Conservation (phyloP, 352 stramenopile genomes). For the Phytophthora chlamydospora region DNA sequence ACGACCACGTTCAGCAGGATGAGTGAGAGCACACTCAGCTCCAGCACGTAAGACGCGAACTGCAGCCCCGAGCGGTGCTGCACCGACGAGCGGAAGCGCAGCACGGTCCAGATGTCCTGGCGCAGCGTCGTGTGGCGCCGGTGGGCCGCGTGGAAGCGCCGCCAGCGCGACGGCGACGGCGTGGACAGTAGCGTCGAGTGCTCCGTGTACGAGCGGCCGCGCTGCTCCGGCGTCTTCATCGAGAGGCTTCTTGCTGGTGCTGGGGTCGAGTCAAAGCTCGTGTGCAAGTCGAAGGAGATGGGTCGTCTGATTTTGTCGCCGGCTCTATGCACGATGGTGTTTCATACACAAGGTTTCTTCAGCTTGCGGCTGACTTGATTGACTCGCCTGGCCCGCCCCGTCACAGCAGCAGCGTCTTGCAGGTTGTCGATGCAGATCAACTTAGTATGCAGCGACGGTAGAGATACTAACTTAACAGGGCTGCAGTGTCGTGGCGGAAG, state of each 20-base stretch:
- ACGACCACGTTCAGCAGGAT: constrained; percentile 70
- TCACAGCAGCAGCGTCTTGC: too few species aligned
- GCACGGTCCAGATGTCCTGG: constrained; percentile 62
- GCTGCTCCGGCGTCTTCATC: constrained; percentile 32
- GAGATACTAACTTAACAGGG: too few species aligned
- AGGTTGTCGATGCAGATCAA: too few species aligned
- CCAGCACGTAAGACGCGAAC: constrained; percentile 57
- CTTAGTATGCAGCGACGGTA: too few species aligned
- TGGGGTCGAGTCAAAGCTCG: constrained; percentile 1
- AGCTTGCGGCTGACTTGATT: too few species aligned
- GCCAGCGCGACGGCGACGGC: constrained; percentile 22
- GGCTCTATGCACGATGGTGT: constrained; percentile 9
- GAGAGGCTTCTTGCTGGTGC: not conserved
- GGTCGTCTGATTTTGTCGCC: constrained; percentile 4
- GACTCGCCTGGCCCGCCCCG: too few species aligned
- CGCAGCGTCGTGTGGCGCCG: constrained; percentile 33
- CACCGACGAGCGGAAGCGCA: constrained; percentile 60
- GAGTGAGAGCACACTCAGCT: constrained; percentile 56
- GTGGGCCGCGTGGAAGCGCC: constrained; percentile 1
- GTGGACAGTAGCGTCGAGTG: constrained; percentile 39
- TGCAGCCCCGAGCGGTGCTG: constrained; percentile 50
- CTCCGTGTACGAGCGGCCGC: constrained; percentile 31
- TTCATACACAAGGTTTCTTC: not conserved
- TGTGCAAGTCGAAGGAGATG: constrained; percentile 10
- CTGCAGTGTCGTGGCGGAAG: too few species aligned